These are phyloP conservation scores for Aspergillus alliaceus DNA, from an alignment of 2,329 filamentous ascomycete species.

Conservation along the genomic window DNA sequence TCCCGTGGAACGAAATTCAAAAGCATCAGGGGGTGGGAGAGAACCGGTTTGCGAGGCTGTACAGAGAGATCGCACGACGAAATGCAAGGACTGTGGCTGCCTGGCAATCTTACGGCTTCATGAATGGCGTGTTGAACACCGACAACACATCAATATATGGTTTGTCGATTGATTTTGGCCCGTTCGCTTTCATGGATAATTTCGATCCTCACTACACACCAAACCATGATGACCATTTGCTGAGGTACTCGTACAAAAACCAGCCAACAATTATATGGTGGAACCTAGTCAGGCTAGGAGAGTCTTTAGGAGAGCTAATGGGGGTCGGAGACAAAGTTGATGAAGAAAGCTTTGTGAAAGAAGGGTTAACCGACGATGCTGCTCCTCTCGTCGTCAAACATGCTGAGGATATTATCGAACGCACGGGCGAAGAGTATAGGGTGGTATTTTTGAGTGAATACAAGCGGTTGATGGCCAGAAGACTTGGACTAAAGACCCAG, in stretches of 20 bases:
- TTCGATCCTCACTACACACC: slow-evolving; percentile 95
- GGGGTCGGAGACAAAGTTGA: slow-evolving; percentile 75
- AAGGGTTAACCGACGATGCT: slow-evolving; percentile 71
- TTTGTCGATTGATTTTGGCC: slow-evolving; percentile 89
- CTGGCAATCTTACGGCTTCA: slow-evolving; percentile 99
- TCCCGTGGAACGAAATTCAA: slow-evolving; percentile 62
- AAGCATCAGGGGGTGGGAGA: slow-evolving; percentile 68
- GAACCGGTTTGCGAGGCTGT: slow-evolving; percentile 84
- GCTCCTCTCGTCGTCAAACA: slow-evolving; percentile 70
- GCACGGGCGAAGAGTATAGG: slow-evolving; percentile 83
- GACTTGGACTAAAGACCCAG: slow-evolving; percentile 71
- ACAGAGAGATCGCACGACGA: slow-evolving; percentile 79
- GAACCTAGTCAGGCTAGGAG: slow-evolving; percentile 90
- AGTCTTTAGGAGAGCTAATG: slow-evolving; percentile 83
- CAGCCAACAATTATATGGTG: slow-evolving; percentile 98
- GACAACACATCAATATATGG: slow-evolving; percentile 94
- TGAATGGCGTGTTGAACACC: slow-evolving; percentile 96
- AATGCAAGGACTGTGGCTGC: slow-evolving; percentile 86
- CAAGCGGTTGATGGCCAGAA: slow-evolving; percentile 75
- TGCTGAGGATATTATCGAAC: slow-evolving; percentile 80
- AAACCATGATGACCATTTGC: slow-evolving; percentile 88
- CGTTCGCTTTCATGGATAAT: slow-evolving; percentile 96
- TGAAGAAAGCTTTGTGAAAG: slow-evolving; percentile 65
- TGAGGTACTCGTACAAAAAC: slow-evolving; percentile 89
- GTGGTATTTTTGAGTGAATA: slow-evolving; percentile 86